These are phyloP conservation scores for Lactarius trivialis DNA, from an alignment of 768 basidiomycete genomes.

Conservation along the genomic window DNA sequence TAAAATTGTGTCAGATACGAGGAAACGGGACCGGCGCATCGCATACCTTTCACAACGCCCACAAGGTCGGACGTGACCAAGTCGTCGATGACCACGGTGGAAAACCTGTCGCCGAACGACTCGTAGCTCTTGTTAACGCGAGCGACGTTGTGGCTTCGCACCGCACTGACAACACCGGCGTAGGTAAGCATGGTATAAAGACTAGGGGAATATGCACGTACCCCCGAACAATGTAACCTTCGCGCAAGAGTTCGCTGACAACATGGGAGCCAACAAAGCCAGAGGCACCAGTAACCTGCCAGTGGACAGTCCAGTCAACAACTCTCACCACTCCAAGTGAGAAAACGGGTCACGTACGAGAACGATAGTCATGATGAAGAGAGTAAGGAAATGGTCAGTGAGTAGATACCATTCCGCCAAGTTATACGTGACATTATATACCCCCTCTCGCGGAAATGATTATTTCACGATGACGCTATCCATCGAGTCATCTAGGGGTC, in stretches of 20 bases:
- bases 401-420: neutral
- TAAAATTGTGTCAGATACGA: neutral
- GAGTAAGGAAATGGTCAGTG: neutral
- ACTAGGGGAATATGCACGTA: slow-evolving; percentile 2
- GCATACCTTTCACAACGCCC: slow-evolving; percentile 22
- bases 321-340: neutral
- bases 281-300: slow-evolving; percentile 40
- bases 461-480: neutral
- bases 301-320: neutral
- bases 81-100: slow-evolving; percentile 23
- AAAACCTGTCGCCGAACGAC: slow-evolving; percentile 18
- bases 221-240: slow-evolving; percentile 47
- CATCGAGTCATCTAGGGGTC: no score
- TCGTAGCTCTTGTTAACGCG: slow-evolving; percentile 17
- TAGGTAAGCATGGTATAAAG: neutral
- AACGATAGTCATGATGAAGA: neutral
- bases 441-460: neutral
- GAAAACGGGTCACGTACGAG: slow-evolving; percentile 1
- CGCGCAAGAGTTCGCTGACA: slow-evolving; percentile 33
- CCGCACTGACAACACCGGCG: slow-evolving; percentile 13
- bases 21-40: neutral
- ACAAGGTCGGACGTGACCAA: slow-evolving; percentile 24
- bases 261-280: slow-evolving; percentile 31
- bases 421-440: no score
- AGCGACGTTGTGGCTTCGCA: slow-evolving; percentile 21